Evolutionary conservation across 2,329 filamentous ascomycete genomes (phyloP), one percentile per base, ranked within the genome.

Genomic region (Pseudopyricularia cyperi): DNA sequence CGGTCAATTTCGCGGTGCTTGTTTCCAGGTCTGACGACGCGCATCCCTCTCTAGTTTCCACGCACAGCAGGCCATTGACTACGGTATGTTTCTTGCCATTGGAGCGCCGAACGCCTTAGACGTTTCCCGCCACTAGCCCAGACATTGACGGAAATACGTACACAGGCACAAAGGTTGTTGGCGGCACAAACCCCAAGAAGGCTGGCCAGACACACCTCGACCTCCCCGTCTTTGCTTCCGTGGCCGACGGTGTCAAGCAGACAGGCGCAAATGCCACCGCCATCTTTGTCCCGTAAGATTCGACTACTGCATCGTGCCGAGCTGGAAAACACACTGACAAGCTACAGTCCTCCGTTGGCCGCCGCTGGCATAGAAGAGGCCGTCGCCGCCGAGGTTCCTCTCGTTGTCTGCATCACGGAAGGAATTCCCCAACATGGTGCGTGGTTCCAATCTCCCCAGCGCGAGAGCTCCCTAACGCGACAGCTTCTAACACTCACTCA

Each of bases 171-270:
- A 91, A 95, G 69, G 89, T 98, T 60, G 89, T 98, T 60, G 93
- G 93, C 70, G 93, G 93, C 67, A 97, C 91, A 66, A 97, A 97
- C 77, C 93, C 93, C 67, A 97, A 95, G 80, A 98, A 98, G 78
- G 93, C 93, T 59, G 93, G 93, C 65, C 73, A 80, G 63, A 84
- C 82, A 67, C 93, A 98, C 72, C 82, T 98, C 57, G 89, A 83
- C 67, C 85, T 86, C 61, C 93, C 93, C 55, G 93, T 98, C 65
- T 98, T 97, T 72, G 87, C 82, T 63, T 91, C 80, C 62, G 93
- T 98, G 61, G 72, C 74, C 61, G 89, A 98, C 52, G 93, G 87
- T 57, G 82, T 95, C 59, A 93, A 90, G 77, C 74, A 89, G 72
- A 94, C 89, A 50, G 88, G 89, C 65, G 91, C 93, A 58, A 90